Base-by-base conservation (phyloP, 2,329 filamentous ascomycete species). In the Curvularia eragrostidis region DNA sequence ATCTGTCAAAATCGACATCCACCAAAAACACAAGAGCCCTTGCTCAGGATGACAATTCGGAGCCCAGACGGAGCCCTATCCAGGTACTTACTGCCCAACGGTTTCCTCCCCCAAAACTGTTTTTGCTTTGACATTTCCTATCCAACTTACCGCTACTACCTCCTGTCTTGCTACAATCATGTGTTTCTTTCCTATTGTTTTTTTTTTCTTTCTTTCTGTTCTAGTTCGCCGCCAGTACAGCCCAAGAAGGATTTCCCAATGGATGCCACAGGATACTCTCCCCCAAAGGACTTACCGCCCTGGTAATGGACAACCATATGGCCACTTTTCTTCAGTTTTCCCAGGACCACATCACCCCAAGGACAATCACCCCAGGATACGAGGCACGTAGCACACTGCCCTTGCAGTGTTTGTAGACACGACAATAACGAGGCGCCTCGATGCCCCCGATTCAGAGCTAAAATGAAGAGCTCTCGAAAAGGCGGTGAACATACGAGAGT, bases 21-120 rank as follows among this genome's bases (percentile, higher is more conserved):
- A 43, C 15, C 19, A 43, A 62, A 54, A 52, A 65, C 54, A 61
- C 62, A 70, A 72, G 73, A 76, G 73, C 75, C 71, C 70, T 72
- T 70, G 74, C 72, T 77, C 75, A 78, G 74, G 71, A 78, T 78
- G 75, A 74, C 75, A 76, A 73, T 72, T 78, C 75, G 74, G 75
- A 78, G 73, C 71, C 75, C 74, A 75, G 68, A 74, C 70, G 68
- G 69, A 77, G 70, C 71, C 74, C 67, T 72, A 67, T 71, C 74
- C 65, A 78, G 75, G 75, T 78, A 78, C 73, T 77, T 78, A 78
- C 71, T 75, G 72, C 74, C 75, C 75, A 74, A 71, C 61, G 74
- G 72, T 76, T 68, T 66, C 65, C 63, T 43, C 66, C 63, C 66
- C 60, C 59, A 36, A 62, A 57, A 51, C 58, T 47, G 55, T 66